Base-by-base conservation (phyloP, 2,329 filamentous ascomycete genomes). In the Aspergillus candidus region DNA sequence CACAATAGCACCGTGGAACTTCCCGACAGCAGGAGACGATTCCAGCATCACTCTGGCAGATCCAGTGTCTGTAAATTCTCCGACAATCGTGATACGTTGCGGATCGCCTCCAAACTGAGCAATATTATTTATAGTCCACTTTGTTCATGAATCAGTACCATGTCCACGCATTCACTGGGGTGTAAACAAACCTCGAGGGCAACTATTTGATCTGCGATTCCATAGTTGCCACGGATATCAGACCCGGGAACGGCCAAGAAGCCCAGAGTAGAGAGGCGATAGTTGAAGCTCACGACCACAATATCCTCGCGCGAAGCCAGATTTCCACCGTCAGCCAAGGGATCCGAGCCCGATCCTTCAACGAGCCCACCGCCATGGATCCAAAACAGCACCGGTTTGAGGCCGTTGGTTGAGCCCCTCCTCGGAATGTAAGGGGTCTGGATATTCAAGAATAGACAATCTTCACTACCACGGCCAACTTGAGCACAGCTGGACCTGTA, bases 301-400 rank as follows among this genome's bases (percentile, higher is more conserved):
- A 81, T 69, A 48, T 81, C 78, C 32, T 77, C 77, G 35, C 77
- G 71, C 5, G 76, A 78, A 0, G 75, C 77, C 4, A 81, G 63
- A 49, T 77, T 77, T 3, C 74, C 77, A 14, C 76, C 75, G 50
- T 82, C 78, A 3, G 55, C 56, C 4, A 57, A 52, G 15, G 56
- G 51, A 40, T 61, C 57, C 0, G 61, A 50, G 6, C 60, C 68
- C 41, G 55, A 65, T 3, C 78, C 77, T 10, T 69, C 66, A 0
- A 70, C 73, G 47, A 79, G 79, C 7, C 73, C 78, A 29, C 78
- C 78, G n/a, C 78, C 78, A 43, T 76, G 71, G n/a, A 76, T 75
- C 59, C 68, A 74, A 49, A 76, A 72, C n/a, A 75, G 55, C 0
- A 77, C 73, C 0, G 74, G 69, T 32, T 67, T 62, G 6, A 75